Conservation (phyloP, 345 rosid species). For the Citrus reticulata region DNA sequence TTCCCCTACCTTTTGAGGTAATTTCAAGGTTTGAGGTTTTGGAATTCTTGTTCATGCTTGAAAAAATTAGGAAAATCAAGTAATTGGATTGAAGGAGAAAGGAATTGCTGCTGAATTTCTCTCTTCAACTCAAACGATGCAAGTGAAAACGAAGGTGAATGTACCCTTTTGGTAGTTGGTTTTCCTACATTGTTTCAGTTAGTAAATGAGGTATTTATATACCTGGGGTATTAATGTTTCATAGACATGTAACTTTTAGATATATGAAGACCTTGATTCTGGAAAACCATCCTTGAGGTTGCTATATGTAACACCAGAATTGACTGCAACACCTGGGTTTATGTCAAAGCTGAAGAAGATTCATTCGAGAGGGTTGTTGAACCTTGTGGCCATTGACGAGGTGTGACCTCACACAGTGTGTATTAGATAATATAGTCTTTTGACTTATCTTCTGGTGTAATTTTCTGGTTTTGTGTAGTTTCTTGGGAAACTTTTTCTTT, state of each 20-base stretch:
- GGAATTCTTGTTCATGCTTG: neutral
- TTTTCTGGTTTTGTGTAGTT: neutral
- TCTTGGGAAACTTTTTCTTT: neutral
- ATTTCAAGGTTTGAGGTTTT: neutral
- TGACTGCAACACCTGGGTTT: constrained; percentile 82
- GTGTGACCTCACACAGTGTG: constrained; percentile 26
- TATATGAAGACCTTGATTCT: constrained; percentile 86
- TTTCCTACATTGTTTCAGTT: neutral
- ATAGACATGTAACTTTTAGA: constrained; percentile 35
- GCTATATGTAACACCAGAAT: constrained; percentile 90
- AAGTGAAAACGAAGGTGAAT: constrained; percentile 55
- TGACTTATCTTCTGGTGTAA: neutral
- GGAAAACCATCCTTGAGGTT: constrained; percentile 79
- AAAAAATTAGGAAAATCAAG: constrained; percentile 77
- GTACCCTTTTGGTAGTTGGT: neutral
- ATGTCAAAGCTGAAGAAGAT: constrained; percentile 74
- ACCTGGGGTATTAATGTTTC: neutral
- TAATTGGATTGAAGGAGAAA: constrained; percentile 78
- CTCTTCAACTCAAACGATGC: constrained; percentile 69
- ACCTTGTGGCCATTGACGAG: constrained; percentile 94
- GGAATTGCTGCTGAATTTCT: constrained; percentile 92
- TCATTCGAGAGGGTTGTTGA: constrained; percentile 81
- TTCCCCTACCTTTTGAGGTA: neutral
- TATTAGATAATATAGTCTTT: constrained; percentile 7
- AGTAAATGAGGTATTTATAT: neutral